Percentiles rank a stretch among this genome's conserved stretches.
Conservation (phyloP, 2,329 filamentous ascomycete species). For the Gremmenia infestans region DNA sequence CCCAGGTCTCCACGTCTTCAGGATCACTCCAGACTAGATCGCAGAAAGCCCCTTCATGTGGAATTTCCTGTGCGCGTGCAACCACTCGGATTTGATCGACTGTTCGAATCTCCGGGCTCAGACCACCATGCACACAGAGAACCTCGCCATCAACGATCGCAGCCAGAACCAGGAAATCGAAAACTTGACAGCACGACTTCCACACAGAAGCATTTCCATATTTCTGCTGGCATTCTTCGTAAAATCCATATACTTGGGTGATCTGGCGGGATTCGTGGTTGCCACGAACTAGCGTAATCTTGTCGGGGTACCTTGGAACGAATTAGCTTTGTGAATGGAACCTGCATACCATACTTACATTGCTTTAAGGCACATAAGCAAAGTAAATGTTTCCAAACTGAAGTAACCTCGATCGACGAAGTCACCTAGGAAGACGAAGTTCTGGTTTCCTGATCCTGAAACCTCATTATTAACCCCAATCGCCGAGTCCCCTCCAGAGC, state of each 20-base stretch:
- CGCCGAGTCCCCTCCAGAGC: slow-evolving; percentile 33
- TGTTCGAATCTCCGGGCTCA: slow-evolving; percentile 69
- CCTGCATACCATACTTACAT: slow-evolving; percentile 43
- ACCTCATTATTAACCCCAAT: slow-evolving; percentile 33
- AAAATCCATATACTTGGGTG: slow-evolving; percentile 74
- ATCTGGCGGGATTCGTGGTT: slow-evolving; percentile 76
- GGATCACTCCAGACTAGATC: slow-evolving; percentile 74
- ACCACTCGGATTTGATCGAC: slow-evolving; percentile 72
- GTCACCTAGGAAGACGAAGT: slow-evolving; percentile 69
- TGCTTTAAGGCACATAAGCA: slow-evolving; percentile 68
- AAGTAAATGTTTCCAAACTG: slow-evolving; percentile 66
- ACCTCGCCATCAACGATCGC: slow-evolving; percentile 71
- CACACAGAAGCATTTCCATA: slow-evolving; percentile 74
- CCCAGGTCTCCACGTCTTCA: slow-evolving; percentile 66
- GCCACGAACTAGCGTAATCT: slow-evolving; percentile 67
- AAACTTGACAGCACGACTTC: slow-evolving; percentile 75
- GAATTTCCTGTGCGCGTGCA: slow-evolving; percentile 69
- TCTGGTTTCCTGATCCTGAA: slow-evolving; percentile 54
- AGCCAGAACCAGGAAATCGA: slow-evolving; percentile 70
- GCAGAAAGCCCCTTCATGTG: slow-evolving; percentile 72
- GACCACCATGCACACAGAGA: slow-evolving; percentile 66
- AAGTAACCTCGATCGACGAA: slow-evolving; percentile 74
- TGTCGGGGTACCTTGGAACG: slow-evolving; percentile 59
- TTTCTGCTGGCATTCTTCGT: slow-evolving; percentile 72
- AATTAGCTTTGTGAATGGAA: slow-evolving; percentile 11